These are phyloP conservation scores for Nemophila menziesii DNA, from an alignment of 257 asterid genomes.

Conservation along the genomic window DNA sequence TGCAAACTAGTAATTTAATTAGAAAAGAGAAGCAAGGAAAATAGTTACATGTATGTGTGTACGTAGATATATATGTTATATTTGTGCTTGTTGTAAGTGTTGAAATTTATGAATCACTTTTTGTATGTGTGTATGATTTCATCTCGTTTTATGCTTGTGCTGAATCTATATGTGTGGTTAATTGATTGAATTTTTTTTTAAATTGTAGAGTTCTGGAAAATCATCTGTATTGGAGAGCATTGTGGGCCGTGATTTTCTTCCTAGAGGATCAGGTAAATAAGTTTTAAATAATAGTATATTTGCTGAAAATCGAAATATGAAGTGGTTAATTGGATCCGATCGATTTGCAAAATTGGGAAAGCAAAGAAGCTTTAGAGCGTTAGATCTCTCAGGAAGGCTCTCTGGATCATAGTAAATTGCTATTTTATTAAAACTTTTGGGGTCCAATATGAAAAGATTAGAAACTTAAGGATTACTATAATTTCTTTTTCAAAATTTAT, in stretches of 20 bases:
- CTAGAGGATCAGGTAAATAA: slow-evolving; percentile 31
- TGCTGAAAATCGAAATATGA: too few species aligned
- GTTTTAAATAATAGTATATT: background rate
- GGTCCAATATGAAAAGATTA: too few species aligned
- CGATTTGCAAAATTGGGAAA: too few species aligned
- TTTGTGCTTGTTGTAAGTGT: background rate
- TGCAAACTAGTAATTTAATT: too few species aligned
- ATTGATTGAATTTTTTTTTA: background rate
- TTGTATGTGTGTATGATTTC: background rate
- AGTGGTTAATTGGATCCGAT: background rate
- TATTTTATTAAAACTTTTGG: too few species aligned
- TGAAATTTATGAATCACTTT: background rate
- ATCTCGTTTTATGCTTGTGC: too few species aligned
- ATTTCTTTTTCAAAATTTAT: too few species aligned
- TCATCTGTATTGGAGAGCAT: slow-evolving; percentile 40
- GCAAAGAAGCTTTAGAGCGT: too few species aligned
- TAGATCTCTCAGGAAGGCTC: too few species aligned
- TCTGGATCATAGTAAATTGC: too few species aligned
- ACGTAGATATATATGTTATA: too few species aligned
- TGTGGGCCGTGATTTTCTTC: slow-evolving; percentile 37
- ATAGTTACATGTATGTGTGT: background rate
- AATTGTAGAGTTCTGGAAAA: slow-evolving; percentile 33
- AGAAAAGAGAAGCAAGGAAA: background rate
- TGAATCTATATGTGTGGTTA: background rate
- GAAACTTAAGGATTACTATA: too few species aligned